Conservation (phyloP, 306 rosid genomes). For the Corylus americana region DNA sequence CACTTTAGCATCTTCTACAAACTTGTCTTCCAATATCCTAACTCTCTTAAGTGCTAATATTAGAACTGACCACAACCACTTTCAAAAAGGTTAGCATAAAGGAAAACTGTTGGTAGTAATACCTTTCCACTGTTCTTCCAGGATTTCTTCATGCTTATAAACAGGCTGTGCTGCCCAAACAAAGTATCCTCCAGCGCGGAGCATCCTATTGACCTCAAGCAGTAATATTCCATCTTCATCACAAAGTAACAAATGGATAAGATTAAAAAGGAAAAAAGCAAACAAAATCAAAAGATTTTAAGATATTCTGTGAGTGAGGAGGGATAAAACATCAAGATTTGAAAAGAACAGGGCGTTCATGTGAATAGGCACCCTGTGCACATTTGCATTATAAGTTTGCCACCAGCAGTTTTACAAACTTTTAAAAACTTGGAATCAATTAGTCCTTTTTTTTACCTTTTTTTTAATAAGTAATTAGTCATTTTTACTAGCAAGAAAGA, state of each 20-base stretch:
- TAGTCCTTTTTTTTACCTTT: background rate
- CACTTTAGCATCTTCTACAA: background rate
- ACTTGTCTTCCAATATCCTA: background rate
- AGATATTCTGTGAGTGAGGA: background rate
- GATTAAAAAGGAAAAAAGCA: background rate
- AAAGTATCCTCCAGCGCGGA: constrained; percentile 95
- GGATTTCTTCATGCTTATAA: constrained; percentile 85
- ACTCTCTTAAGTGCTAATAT: background rate
- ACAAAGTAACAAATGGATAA: constrained; percentile 29
- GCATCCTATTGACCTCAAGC: constrained; percentile 92
- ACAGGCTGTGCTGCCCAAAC: constrained; percentile 99
- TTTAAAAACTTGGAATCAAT: background rate
- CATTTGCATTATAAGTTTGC: background rate
- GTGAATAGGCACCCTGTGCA: background rate
- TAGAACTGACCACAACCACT: background rate
- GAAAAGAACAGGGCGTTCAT: background rate
- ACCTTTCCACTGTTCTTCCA: constrained; percentile 99
- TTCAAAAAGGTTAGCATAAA: constrained; percentile 20
- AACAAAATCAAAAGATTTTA: background rate
- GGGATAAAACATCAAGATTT: background rate
- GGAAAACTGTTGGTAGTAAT: constrained; percentile 20
- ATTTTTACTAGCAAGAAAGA: too few relatives aligned
- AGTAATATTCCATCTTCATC: constrained; percentile 89
- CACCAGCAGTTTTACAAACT: background rate
- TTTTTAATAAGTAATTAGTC: too few relatives aligned